phyloP scores from a whole-genome alignment of 768 basidiomycete genomes.

The Hebeloma cylindrosporum region DNA sequence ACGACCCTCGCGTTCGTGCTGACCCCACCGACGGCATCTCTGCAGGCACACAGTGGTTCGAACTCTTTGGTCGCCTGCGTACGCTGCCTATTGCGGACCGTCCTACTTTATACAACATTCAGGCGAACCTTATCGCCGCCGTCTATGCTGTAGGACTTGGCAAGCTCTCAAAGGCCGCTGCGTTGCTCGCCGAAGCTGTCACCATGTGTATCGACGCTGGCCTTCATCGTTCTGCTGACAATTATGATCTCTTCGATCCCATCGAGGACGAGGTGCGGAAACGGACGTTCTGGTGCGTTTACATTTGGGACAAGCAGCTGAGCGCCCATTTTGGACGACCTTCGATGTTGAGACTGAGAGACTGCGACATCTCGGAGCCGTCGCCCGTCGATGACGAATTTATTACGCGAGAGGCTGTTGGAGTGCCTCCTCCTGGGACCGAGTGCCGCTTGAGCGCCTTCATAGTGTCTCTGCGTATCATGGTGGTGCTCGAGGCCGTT shows the following conservation, averaged over 20 bases:
- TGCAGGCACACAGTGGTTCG: slow-evolving; percentile 90
- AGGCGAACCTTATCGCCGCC: slow-evolving; percentile 88
- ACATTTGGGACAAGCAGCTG: slow-evolving; percentile 95
- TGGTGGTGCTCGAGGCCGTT: slow-evolving; percentile 87
- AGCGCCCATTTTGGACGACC: slow-evolving; percentile 88
- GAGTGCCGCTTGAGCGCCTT: slow-evolving; percentile 83
- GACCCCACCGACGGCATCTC: slow-evolving; percentile 83
- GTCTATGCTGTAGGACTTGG: slow-evolving; percentile 92
- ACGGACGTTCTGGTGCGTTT: slow-evolving; percentile 95
- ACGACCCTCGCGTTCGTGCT: slow-evolving; percentile 85
- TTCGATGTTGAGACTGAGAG: slow-evolving; percentile 80
- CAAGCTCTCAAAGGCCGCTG: slow-evolving; percentile 82
- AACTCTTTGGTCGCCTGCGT: slow-evolving; percentile 82
- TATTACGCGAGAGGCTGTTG: slow-evolving; percentile 72
- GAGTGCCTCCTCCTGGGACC: slow-evolving; percentile 65
- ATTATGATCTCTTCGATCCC: slow-evolving; percentile 83
- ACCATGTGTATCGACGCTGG: slow-evolving; percentile 89
- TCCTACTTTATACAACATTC: slow-evolving; percentile 89
- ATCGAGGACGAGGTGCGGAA: slow-evolving; percentile 92
- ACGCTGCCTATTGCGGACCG: slow-evolving; percentile 86
- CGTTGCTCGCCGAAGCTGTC: slow-evolving; percentile 82
- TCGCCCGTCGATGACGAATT: slow-evolving; percentile 86
- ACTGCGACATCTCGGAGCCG: slow-evolving; percentile 91
- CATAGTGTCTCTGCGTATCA: slow-evolving; percentile 70
- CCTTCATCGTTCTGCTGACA: slow-evolving; percentile 83